A percentile compares a stretch with the other conserved stretches of the same genome.
These are phyloP conservation scores for Ciborinia camelliae DNA, from an alignment of 2,329 filamentous ascomycete genomes.

Conservation along the genomic window DNA sequence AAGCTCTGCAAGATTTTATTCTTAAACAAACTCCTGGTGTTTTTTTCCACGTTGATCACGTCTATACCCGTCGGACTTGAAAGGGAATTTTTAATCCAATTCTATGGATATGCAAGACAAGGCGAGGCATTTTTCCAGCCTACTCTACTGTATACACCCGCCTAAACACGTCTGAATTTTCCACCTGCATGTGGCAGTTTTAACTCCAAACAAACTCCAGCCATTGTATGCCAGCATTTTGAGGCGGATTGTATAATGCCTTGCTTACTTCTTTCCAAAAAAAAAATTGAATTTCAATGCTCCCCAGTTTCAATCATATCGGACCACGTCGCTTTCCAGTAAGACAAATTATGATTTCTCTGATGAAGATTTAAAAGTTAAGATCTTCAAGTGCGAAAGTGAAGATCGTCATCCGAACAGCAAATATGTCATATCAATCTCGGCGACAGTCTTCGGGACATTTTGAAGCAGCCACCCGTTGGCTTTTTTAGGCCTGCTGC, in stretches of 20 bases:
- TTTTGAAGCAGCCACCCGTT: conserved; percentile 16
- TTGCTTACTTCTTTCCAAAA: too few species aligned
- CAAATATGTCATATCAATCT: conserved; percentile 4
- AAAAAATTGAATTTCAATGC: neutral
- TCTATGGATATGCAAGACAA: conserved; percentile 2
- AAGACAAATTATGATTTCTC: neutral
- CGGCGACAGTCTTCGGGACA: conserved; percentile 3
- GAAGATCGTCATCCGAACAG: neutral
- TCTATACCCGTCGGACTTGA: conserved; percentile 11
- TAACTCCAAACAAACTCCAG: neutral
- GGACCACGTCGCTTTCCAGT: neutral
- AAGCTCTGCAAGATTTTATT: neutral
- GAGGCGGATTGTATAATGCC: conserved; percentile 5
- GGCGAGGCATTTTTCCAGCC: conserved; percentile 7
- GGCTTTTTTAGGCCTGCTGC: neutral
- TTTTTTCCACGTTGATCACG: conserved; percentile 15
- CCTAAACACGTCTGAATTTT: neutral
- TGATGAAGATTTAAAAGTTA: neutral
- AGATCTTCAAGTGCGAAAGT: neutral
- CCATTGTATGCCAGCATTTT: neutral
- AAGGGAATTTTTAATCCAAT: conserved; percentile 13
- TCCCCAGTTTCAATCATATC: conserved; percentile 4
- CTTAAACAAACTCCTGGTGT: neutral
- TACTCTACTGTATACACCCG: conserved; percentile 7
- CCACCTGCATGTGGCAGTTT: conserved; percentile 1